A percentile compares a stretch with the other conserved stretches of the same genome.
Conservation (phyloP, 1,139 yeast genomes). For the Debaryomyces fabryi region DNA sequence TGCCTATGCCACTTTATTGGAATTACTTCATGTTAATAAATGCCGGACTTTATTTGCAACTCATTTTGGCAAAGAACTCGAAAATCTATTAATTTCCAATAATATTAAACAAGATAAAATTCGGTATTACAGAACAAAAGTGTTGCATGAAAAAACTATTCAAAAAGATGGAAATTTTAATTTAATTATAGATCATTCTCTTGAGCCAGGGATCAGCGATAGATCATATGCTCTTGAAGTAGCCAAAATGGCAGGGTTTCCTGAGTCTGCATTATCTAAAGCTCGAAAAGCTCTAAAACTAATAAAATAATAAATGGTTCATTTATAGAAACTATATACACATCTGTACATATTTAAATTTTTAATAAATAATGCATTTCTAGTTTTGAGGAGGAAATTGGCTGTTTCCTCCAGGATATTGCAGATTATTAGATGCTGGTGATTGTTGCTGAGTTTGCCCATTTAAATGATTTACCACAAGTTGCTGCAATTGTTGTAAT, state of each 20-base stretch:
- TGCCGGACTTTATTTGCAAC: slow-evolving; percentile 91
- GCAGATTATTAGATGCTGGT: background rate
- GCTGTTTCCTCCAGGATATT: background rate
- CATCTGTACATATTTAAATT: background rate
- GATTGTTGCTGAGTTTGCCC: slow-evolving; percentile 11
- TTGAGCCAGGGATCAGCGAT: slow-evolving; percentile 71
- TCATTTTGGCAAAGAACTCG: slow-evolving; percentile 79
- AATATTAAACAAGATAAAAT: slow-evolving; percentile 35
- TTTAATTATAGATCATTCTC: slow-evolving; percentile 60
- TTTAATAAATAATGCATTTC: background rate
- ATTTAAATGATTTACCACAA: slow-evolving; percentile 14
- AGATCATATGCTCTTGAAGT: slow-evolving; percentile 85
- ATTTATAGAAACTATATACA: background rate
- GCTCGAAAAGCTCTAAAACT: slow-evolving; percentile 47
- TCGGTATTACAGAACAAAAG: slow-evolving; percentile 55
- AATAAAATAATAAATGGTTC: slow-evolving; percentile 7
- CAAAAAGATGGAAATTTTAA: slow-evolving; percentile 19
- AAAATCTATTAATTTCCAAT: slow-evolving; percentile 28
- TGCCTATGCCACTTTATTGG: slow-evolving; percentile 77
- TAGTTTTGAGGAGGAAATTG: slow-evolving; percentile 1
- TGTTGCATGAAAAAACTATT: slow-evolving; percentile 22
- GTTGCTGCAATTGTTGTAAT: slow-evolving; percentile 20
- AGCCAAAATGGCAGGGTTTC: slow-evolving; percentile 85
- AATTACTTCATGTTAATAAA: slow-evolving; percentile 56
- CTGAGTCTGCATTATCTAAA: slow-evolving; percentile 54